These are phyloP conservation scores for Blepharisma undulans DNA, from an alignment of 169 alveolate species.

Conservation along the genomic window DNA sequence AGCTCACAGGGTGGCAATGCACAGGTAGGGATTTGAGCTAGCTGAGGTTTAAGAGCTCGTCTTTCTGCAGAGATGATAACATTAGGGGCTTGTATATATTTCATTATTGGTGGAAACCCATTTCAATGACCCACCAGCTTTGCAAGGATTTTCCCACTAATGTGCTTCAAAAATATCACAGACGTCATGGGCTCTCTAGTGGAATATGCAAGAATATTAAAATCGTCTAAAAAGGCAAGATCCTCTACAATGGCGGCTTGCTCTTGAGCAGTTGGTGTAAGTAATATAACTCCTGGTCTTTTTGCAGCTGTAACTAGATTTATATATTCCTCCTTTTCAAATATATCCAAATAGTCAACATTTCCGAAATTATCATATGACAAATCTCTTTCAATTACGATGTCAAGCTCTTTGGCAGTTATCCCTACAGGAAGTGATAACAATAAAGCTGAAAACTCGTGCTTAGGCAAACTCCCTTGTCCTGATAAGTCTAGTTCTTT, in stretches of 20 bases:
- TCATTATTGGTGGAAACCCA: background rate
- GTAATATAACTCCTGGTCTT: background rate
- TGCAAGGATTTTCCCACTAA: background rate
- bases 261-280: background rate
- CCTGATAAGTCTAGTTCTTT: background rate
- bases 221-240: slow-evolving; percentile 3
- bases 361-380: background rate
- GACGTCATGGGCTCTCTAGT: background rate
- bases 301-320: background rate
- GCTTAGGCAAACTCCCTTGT: slow-evolving; percentile 11
- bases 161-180: background rate
- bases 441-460: background rate
- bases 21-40: background rate
- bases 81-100: slow-evolving; percentile 8
- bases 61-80: background rate
- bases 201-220: background rate
- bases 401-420: background rate
- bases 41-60: background rate
- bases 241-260: slow-evolving; percentile 34
- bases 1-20: slow-evolving; percentile 46
- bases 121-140: slow-evolving; percentile 8
- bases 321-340: background rate
- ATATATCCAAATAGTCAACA: slow-evolving; percentile 14
- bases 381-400: background rate
- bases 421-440: slow-evolving; percentile 9